Evolutionary conservation across 257 asterid species (phyloP), one percentile per base, ranked within the genome.

Genomic region (Primulina tabacum): DNA sequence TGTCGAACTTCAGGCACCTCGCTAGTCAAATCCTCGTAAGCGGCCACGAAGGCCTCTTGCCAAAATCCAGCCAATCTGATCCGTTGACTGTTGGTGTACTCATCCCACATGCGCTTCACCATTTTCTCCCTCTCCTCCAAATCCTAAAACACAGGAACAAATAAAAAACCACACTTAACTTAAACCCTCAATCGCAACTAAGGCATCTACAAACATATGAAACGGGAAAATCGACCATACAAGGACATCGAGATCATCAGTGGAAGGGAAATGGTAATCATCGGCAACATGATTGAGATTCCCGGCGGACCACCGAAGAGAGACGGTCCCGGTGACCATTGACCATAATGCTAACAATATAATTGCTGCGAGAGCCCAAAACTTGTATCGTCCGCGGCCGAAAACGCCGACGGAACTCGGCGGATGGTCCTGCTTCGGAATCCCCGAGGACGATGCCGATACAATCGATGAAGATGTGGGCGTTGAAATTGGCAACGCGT

Each of bases 81-180:
- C 76, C 91, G 86, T 56, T 80, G 85, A 76, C 89, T 80, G 71
- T 83, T 86, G 60, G 87, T 82, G 53, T 92, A 92, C 75, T 90
- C 95, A 80, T 90, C 95, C 98, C 98, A 92, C 96, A 90, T 88
- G 67, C 87, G 95, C 82, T 81, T 85, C 89, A 90, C 98, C 85
- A 88, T 50, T 74, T 84, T 86, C 91, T 88, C 96, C 78, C 98
- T 90, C 81, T 92, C 98, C 87, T 92, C 98, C 88, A 92, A 73
- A 85, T 86, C 95, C 98, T 92, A 75, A 70, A 14, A 14, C 21
- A 50, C 57, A 50, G 2, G 14, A 76, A 60, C 66, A 55, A 29
- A 71, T 55, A 5, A 32, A 7, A 60, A 30, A 62, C 50, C 8
- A n/a, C 62, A 8, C 37, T 37, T 29, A 59, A 53, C n/a, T 24